Evolutionary conservation across 2,329 filamentous ascomycete species (phyloP).

Genomic region (Claviceps humidiphila): DNA sequence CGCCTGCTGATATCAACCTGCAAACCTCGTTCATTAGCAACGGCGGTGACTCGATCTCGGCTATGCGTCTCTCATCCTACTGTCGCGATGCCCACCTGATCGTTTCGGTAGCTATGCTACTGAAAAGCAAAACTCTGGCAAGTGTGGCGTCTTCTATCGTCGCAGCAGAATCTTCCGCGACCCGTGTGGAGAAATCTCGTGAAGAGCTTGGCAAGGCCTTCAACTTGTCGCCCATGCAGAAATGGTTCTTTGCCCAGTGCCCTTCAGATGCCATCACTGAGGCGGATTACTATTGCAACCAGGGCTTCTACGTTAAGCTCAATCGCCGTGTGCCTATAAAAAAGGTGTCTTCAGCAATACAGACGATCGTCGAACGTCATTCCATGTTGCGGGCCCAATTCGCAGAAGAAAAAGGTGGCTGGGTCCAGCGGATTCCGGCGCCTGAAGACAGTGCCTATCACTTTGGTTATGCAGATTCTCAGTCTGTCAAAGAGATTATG

Average conservation of each 20-base stretch:
- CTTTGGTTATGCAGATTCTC: background rate
- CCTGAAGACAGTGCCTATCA: background rate
- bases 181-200: background rate
- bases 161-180: background rate
- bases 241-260: constrained; percentile 3
- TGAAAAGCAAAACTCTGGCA: constrained; percentile 1
- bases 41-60: constrained; percentile 31
- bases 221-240: constrained; percentile 6
- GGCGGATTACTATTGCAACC: constrained; percentile 2
- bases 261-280: background rate
- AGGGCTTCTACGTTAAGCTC: constrained; percentile 2
- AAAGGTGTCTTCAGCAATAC: background rate
- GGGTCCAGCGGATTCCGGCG: constrained; percentile 2
- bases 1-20: constrained; percentile 14
- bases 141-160: background rate
- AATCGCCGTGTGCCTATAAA: background rate
- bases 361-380: constrained; percentile 3
- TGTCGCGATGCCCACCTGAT: constrained; percentile 18
- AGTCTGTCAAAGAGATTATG: background rate
- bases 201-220: background rate
- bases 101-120: constrained; percentile 14
- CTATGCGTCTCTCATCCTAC: constrained; percentile 29
- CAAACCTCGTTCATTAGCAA: constrained; percentile 24
- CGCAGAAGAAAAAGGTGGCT: background rate
- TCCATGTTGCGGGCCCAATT: constrained; percentile 8